Evolutionary conservation across 164 flowering plant species (phyloP), one percentile per base, ranked within the genome.

Genomic region (Vitis vinifera): DNA sequence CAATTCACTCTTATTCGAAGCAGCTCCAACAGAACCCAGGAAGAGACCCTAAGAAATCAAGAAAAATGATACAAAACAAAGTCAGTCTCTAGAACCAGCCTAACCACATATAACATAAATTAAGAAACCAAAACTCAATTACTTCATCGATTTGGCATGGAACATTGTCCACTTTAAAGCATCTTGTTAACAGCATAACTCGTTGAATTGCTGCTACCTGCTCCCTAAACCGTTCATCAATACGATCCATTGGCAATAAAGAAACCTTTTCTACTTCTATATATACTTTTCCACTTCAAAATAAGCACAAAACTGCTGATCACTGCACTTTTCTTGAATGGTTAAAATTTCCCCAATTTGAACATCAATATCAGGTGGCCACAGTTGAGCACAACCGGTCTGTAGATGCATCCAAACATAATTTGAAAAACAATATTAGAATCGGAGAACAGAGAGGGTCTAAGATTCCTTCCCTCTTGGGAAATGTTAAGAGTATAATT

Each of bases 21-120:
- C 97, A 70, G 97, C 99, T 76, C 88, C 91, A 65, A 88, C n/a
- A 7, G 97, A 91, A 49, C 98, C 97, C 80, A 94, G 73, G 80
- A 77, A 89, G 51, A 91, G 89, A 79, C 94, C 97, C 99, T 94
- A 59, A 53, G 53, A 66, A 66, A 65, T 51, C 17, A 23, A 52
- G 30, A 53, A 68, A 63, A 23, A 62, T 19, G 10, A 58, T n/a
- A 3, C 6, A 52, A 9, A 2, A 65, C 27, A 37, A 3, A 3
- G 7, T 37, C 55, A 65, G 9, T 10, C 31, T 29, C 15, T n/a
- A 27, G 1, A 29, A 66, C 55, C 17, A 30, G 19, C 13, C 30
- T 3, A 16, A 51, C 47, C 13, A 51, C 14, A 65, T 29, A 56
- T 11, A 9, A 55, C 4, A 48, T 5, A 16, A 44, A 59, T 15